These are phyloP conservation scores for Oryza brachyantha DNA, from an alignment of 176 grass and related monocot species.

Conservation along the genomic window DNA sequence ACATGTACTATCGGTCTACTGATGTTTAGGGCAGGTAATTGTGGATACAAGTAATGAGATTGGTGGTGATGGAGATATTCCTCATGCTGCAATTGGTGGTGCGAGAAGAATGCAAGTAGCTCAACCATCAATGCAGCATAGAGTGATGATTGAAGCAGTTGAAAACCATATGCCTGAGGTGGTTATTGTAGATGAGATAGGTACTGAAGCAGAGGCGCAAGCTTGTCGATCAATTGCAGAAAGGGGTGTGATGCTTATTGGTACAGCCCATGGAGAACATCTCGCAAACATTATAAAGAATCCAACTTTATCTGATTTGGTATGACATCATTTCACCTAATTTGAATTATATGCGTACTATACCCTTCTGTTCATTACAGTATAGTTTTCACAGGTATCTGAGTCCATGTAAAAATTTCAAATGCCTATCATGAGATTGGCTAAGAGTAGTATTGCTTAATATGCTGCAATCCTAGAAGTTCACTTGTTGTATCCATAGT, in stretches of 20 bases:
- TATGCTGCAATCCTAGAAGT: not conserved
- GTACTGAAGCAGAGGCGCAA: constrained; percentile 83
- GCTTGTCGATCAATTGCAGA: constrained; percentile 97
- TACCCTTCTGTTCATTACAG: not conserved
- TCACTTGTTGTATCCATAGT: not conserved
- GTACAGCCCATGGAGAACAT: constrained; percentile 86
- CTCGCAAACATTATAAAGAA: constrained; percentile 95
- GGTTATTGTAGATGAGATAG: constrained; percentile 96
- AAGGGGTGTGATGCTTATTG: constrained; percentile 97
- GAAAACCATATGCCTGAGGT: constrained; percentile 99
- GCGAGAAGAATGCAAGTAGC: constrained; percentile 99
- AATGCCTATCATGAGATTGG: not conserved
- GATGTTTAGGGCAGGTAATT: constrained; percentile 89
- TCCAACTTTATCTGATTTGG: constrained; percentile 90
- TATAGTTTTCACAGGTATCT: too few relatives aligned
- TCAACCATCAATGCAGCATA: constrained; percentile 90
- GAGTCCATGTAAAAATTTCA: not conserved
- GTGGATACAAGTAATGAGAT: constrained; percentile 99
- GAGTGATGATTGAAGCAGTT: constrained; percentile 97
- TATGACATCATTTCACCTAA: constrained; percentile 35
- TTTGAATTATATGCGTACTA: not conserved
- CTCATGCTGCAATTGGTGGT: constrained; percentile 88
- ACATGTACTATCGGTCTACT: constrained; percentile 40
- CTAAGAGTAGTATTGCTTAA: not conserved
- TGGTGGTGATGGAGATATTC: constrained; percentile 93